Evolutionary conservation across 768 basidiomycete genomes (phyloP).

Genomic region (Cyclocybe aegerita): DNA sequence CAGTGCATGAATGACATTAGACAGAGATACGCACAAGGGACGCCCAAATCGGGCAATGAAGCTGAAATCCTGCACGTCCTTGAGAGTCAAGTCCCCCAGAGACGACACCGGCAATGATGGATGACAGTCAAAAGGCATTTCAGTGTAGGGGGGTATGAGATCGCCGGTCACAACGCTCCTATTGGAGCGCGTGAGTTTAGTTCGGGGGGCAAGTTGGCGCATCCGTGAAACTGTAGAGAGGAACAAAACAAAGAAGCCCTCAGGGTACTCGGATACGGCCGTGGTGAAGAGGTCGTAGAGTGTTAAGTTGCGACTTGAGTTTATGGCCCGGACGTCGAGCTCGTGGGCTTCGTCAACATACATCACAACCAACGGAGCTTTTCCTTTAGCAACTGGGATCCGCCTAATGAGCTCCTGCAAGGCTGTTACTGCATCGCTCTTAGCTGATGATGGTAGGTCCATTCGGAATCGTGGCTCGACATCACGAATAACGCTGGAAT

Average conservation of each 20-base stretch:
- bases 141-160: conserved; percentile 8
- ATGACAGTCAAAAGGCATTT: conserved; percentile 16
- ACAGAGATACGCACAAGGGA: conserved; percentile 10
- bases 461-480: no score
- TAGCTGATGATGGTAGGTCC: no score
- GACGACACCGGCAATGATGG: not conserved
- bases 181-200: no score
- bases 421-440: no score
- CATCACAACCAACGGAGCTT: not conserved
- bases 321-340: not conserved
- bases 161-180: no score
- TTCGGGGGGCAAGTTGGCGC: not conserved
- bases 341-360: conserved; percentile 7
- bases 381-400: no score
- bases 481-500: no score
- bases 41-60: conserved; percentile 13
- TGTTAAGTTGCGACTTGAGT: not conserved
- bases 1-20: not conserved
- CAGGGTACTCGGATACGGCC: no score
- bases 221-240: no score
- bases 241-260: no score
- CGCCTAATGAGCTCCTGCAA: no score
- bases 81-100: not conserved
- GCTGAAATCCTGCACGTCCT: conserved; percentile 4
- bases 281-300: not conserved